Conservation (phyloP, 768 basidiomycete genomes). For the Tulasnella sp. region DNA sequence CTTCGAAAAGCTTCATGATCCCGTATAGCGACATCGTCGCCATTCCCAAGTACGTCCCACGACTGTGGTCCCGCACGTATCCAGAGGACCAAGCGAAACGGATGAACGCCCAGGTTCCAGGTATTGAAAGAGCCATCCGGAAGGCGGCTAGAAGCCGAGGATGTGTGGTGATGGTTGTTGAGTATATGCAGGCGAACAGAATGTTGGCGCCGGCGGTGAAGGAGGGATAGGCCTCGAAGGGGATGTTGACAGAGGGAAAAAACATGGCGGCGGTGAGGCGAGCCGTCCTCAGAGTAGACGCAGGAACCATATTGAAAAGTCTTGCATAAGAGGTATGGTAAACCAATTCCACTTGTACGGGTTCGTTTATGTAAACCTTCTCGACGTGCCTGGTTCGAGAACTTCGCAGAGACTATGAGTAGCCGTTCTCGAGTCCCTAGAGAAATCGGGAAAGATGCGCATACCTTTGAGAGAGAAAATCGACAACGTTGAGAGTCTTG, state of each 20-base stretch:
- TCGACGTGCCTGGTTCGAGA: too few relatives aligned
- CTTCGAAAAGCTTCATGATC: conserved; percentile 15
- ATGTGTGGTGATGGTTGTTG: neutral
- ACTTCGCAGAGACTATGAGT: too few relatives aligned
- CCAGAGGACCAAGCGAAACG: conserved; percentile 17
- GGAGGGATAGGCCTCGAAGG: neutral
- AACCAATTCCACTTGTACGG: too few relatives aligned
- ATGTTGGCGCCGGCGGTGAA: neutral
- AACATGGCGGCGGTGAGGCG: conserved; percentile 2
- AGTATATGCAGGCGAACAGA: conserved; percentile 23
- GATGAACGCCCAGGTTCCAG: conserved; percentile 12
- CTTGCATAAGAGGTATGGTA: too few relatives aligned
- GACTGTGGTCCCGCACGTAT: conserved; percentile 9
- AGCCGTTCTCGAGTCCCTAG: too few relatives aligned
- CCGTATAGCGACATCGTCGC: conserved; percentile 10
- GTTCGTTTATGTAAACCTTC: too few relatives aligned
- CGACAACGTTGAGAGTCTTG: too few relatives aligned
- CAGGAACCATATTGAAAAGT: neutral
- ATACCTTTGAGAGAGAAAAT: too few relatives aligned
- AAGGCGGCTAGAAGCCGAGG: neutral
- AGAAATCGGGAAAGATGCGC: too few relatives aligned
- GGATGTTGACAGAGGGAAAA: conserved; percentile 6
- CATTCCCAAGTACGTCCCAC: conserved; percentile 21
- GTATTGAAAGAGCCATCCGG: conserved; percentile 25
- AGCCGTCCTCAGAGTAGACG: neutral